Evolutionary conservation across 192 early-diverging fungal genomes (phyloP).

Genomic region (Coemansia furcata): DNA sequence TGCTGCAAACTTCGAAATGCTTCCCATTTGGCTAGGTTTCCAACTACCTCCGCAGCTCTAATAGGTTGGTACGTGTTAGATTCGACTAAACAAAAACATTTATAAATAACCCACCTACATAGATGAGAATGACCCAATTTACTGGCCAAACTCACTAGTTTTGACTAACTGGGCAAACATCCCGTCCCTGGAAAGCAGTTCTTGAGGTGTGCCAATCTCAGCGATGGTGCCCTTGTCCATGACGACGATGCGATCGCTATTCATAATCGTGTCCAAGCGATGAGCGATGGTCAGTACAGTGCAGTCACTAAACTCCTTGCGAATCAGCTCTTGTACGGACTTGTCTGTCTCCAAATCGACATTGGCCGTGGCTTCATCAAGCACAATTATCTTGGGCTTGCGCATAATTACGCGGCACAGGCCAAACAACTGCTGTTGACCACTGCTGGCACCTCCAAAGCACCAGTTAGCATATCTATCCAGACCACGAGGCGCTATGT

Average conservation of each 20-base stretch:
- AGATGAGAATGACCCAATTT: too few relatives aligned
- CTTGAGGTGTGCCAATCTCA: conserved; percentile 9
- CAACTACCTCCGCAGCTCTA: too few relatives aligned
- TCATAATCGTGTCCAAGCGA: conserved; percentile 63
- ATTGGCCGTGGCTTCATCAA: conserved; percentile 67
- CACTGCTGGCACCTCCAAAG: conserved; percentile 12
- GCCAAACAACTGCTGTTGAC: conserved; percentile 61
- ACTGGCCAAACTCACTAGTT: conserved; percentile 8
- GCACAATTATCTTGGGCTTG: conserved; percentile 53
- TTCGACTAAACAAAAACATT: too few relatives aligned
- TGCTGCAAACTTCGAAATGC: too few relatives aligned
- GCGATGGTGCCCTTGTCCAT: conserved; percentile 43
- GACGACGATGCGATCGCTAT: conserved; percentile 69
- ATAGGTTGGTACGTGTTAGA: too few relatives aligned
- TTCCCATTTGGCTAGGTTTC: too few relatives aligned
- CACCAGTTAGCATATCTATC: neutral
- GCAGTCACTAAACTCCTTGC: conserved; percentile 48
- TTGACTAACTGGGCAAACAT: conserved; percentile 5
- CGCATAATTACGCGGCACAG: conserved; percentile 57
- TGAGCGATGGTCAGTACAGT: conserved; percentile 64
- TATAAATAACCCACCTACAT: too few relatives aligned
- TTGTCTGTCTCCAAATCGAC: conserved; percentile 45
- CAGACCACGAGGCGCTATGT: neutral
- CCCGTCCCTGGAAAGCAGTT: conserved; percentile 9
- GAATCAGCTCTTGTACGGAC: conserved; percentile 21